Conservation (phyloP, 768 basidiomycete species). For the Leccinum pellstonianum region DNA sequence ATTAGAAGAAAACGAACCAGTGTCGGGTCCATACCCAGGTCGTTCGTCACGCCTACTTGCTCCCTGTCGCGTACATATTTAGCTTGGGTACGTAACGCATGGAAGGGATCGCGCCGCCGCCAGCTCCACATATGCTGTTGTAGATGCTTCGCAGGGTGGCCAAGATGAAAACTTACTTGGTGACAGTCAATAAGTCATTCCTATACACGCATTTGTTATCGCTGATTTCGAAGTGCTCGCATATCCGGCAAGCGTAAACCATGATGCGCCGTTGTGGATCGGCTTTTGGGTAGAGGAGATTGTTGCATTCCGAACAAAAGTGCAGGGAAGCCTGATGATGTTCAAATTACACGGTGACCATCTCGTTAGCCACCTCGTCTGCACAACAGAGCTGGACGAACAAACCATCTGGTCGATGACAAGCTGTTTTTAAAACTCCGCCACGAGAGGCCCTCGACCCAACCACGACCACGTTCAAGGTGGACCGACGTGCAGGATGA, state of each 20-base stretch:
- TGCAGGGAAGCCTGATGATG: conserved; percentile 69
- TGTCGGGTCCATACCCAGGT: conserved; percentile 87
- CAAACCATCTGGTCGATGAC: conserved; percentile 26
- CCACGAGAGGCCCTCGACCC: background rate
- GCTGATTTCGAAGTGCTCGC: conserved; percentile 78
- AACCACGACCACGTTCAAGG: background rate
- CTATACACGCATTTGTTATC: conserved; percentile 89
- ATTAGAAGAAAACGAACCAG: conserved; percentile 48
- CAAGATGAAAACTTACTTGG: conserved; percentile 60
- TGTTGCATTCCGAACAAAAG: conserved; percentile 95
- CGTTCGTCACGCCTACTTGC: conserved; percentile 87
- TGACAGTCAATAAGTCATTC: conserved; percentile 90
- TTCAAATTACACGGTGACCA: background rate
- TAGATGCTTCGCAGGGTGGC: background rate
- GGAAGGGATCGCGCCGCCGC: conserved; percentile 13
- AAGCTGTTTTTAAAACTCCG: conserved; percentile 33
- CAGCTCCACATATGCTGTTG: conserved; percentile 1
- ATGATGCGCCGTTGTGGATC: conserved; percentile 82
- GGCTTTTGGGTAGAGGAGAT: conserved; percentile 90
- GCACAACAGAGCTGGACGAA: conserved; percentile 12
- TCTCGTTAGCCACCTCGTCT: conserved; percentile 16
- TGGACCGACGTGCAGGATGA: conserved; percentile 7
- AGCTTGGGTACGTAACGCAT: background rate
- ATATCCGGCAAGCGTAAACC: conserved; percentile 91
- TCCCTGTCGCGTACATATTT: conserved; percentile 53